Evolutionary conservation across 1,284 basidiomycete species (phyloP).

Genomic region (Ustilago crameri): DNA sequence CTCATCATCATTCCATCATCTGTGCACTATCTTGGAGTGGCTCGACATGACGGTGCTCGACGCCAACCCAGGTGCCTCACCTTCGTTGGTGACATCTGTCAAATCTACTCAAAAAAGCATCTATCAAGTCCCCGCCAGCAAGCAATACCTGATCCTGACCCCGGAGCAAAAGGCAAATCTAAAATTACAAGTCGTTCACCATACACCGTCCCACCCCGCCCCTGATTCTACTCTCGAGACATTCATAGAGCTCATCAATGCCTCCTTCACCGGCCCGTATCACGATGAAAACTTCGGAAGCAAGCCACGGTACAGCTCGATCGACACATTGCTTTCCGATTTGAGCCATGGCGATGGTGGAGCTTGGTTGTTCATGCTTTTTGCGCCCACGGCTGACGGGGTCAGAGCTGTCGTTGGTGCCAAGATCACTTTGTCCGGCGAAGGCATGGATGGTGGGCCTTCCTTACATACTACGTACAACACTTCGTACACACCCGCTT

Average conservation of each 20-base stretch:
- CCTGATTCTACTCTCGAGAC: background rate
- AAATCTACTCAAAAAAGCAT: background rate
- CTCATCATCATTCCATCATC: background rate
- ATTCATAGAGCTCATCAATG: slow-evolving; percentile 12
- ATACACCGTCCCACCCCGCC: slow-evolving; percentile 1
- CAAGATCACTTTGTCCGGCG: slow-evolving; percentile 23
- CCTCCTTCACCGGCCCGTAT: slow-evolving; percentile 9
- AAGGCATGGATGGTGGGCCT: slow-evolving; percentile 25
- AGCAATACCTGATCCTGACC: slow-evolving; percentile 2
- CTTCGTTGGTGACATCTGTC: background rate
- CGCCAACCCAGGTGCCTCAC: slow-evolving; percentile 3
- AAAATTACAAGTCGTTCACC: background rate
- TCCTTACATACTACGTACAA: slow-evolving; percentile 2
- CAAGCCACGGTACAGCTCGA: slow-evolving; percentile 7
- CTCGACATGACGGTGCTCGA: slow-evolving; percentile 6
- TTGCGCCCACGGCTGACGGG: background rate
- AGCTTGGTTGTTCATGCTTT: slow-evolving; percentile 19
- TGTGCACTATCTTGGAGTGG: background rate
- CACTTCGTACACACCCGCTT: background rate
- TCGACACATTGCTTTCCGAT: slow-evolving; percentile 3
- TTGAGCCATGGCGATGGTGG: slow-evolving; percentile 12
- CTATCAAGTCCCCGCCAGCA: background rate
- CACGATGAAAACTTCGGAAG: slow-evolving; percentile 22
- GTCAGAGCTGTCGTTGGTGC: slow-evolving; percentile 16
- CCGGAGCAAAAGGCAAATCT: background rate